Percentiles rank a stretch among this genome's conserved stretches.
These are phyloP conservation scores for Boletus calvinii DNA, from an alignment of 1,284 basidiomycete genomes.

Conservation along the genomic window DNA sequence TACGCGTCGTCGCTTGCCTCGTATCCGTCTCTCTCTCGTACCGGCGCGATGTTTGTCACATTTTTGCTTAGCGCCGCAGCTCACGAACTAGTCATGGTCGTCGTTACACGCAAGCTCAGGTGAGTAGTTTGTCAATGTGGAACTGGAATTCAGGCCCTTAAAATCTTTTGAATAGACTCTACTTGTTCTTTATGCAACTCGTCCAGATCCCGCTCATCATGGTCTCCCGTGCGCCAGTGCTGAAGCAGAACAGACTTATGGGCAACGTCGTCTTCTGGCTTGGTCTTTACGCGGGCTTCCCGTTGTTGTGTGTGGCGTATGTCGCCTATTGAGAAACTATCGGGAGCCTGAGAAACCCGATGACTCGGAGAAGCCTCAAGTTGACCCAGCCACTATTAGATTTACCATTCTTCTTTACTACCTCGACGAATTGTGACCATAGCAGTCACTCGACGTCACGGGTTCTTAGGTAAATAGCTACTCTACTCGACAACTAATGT, in stretches of 20 bases:
- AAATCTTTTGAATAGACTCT: constrained; percentile 53
- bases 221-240: constrained; percentile 70
- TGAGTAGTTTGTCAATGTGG: constrained; percentile 32
- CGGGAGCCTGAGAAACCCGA: constrained; percentile 59
- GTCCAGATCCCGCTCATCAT: constrained; percentile 91
- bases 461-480: constrained; percentile 3
- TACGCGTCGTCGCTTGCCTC: constrained; percentile 85
- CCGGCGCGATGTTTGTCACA: constrained; percentile 85
- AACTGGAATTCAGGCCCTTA: background rate
- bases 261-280: constrained; percentile 92
- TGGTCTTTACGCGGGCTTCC: constrained; percentile 88
- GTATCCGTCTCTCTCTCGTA: constrained; percentile 67
- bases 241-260: constrained; percentile 78
- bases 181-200: constrained; percentile 78
- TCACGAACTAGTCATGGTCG: constrained; percentile 96
- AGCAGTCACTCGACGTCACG: background rate
- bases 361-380: constrained; percentile 6
- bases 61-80: constrained; percentile 87
- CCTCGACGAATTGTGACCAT: background rate
- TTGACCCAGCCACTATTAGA: constrained; percentile 17
- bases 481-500: constrained; percentile 1
- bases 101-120: constrained; percentile 90
- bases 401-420: background rate
- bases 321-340: constrained; percentile 64
- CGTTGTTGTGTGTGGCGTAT: constrained; percentile 86